Conservation (phyloP, 169 alveolate genomes). For the Plasmodium gonderi region DNA sequence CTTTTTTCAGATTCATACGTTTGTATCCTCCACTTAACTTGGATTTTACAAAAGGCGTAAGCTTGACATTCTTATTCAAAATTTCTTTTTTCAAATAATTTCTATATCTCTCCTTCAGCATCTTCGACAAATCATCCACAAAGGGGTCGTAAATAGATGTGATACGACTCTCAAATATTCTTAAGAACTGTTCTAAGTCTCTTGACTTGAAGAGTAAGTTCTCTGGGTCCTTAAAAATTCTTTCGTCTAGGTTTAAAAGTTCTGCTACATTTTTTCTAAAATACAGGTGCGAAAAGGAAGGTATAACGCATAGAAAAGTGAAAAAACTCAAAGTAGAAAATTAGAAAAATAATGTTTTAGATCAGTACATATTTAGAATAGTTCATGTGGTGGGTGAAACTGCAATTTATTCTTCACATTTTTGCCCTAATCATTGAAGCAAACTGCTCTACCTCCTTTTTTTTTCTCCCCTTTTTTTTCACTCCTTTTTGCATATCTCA, state of each 20-base stretch:
- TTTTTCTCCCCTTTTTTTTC: background rate
- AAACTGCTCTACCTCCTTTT: slow-evolving; percentile 1
- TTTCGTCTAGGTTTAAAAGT: slow-evolving; percentile 63
- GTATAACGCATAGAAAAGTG: background rate
- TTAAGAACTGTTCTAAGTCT: slow-evolving; percentile 33
- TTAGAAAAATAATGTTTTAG: background rate
- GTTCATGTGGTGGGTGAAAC: background rate
- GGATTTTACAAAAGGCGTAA: slow-evolving; percentile 22
- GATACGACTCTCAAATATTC: slow-evolving; percentile 5
- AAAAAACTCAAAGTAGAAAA: background rate
- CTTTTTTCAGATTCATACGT: slow-evolving; percentile 12
- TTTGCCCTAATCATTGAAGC: background rate
- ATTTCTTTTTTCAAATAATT: slow-evolving; percentile 53
- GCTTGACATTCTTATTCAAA: slow-evolving; percentile 26
- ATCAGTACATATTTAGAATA: background rate
- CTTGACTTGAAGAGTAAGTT: slow-evolving; percentile 60
- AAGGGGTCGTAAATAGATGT: slow-evolving; percentile 29
- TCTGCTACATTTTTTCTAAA: slow-evolving; percentile 41
- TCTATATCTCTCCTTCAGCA: slow-evolving; percentile 27
- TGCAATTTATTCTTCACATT: background rate
- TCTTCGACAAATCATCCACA: slow-evolving; percentile 25
- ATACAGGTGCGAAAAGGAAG: background rate
- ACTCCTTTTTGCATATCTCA: background rate
- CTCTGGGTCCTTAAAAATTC: slow-evolving; percentile 72
- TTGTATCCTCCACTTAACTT: slow-evolving; percentile 34